Conservation (phyloP, 345 rosid genomes). For the Corchorus olitorius region DNA sequence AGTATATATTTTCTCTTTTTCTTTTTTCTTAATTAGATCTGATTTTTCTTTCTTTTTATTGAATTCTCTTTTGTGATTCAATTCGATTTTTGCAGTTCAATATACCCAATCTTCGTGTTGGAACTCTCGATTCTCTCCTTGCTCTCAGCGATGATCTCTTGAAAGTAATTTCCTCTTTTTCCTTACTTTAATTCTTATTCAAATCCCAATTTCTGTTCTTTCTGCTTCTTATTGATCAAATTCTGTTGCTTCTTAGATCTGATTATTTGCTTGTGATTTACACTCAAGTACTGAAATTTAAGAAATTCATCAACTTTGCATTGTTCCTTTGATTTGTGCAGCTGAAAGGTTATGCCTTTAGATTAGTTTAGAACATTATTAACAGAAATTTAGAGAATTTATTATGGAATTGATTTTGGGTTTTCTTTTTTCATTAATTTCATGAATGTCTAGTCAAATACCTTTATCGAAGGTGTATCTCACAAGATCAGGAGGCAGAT, state of each 20-base stretch:
- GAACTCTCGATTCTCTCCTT: constrained; percentile 96
- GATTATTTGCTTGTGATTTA: not conserved
- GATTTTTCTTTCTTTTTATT: not conserved
- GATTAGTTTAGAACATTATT: not conserved
- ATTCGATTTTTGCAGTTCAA: constrained; percentile 61
- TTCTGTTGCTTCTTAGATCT: constrained; percentile 13
- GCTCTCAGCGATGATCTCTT: constrained; percentile 93
- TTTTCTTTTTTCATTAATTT: not conserved
- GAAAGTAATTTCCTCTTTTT: constrained; percentile 48
- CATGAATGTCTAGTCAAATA: constrained; percentile 70
- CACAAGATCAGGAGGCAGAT: constrained; percentile 98
- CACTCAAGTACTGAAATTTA: not conserved
- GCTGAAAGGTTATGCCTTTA: not conserved
- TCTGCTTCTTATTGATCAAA: constrained; percentile 6
- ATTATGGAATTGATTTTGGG: not conserved
- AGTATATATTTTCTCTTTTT: constrained; percentile 38
- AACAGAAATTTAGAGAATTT: not conserved
- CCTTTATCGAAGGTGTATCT: constrained; percentile 85
- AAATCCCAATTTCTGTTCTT: not conserved
- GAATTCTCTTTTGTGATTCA: not conserved
- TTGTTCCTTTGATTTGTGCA: not conserved
- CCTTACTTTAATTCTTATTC: not conserved
- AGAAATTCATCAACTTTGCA: not conserved
- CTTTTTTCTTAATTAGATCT: constrained; percentile 9
- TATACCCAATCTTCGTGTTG: constrained; percentile 95